Percentiles rank a stretch among this genome's conserved stretches.
Evolutionary conservation across 495 filamentous ascomycete genomes (phyloP).

Genomic region (Thozetella sp.): DNA sequence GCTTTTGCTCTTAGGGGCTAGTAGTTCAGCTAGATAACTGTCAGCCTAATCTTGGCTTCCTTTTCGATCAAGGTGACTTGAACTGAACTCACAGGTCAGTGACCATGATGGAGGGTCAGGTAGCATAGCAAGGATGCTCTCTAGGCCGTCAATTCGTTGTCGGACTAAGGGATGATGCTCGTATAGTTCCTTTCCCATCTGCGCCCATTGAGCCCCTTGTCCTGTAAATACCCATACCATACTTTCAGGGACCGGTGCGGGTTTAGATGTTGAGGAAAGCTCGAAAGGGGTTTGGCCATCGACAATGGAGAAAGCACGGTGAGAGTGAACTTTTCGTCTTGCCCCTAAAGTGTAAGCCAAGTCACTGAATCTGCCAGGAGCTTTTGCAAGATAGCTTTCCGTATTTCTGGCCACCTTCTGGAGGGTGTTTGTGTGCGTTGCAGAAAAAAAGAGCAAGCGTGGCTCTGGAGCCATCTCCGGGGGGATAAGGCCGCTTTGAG

Average conservation of each 20-base stretch:
- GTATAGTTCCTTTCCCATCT: slow-evolving; percentile 6
- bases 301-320: not conserved
- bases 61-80: not conserved
- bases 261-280: not conserved
- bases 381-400: not conserved
- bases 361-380: not conserved
- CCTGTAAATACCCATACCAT: slow-evolving; percentile 9
- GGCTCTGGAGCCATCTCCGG: not conserved
- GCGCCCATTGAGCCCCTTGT: slow-evolving; percentile 11
- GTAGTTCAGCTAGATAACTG: not conserved
- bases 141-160: not conserved
- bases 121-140: not conserved
- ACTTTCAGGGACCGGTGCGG: not conserved
- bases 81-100: not conserved
- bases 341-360: not conserved
- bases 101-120: not conserved
- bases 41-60: not conserved
- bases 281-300: not conserved
- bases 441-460: not conserved
- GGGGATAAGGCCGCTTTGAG: not conserved
- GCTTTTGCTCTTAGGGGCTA: not conserved
- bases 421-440: not conserved
- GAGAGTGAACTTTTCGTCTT: not conserved
- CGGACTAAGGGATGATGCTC: not conserved
- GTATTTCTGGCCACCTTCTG: not conserved